Base-by-base conservation (phyloP, 2,329 filamentous ascomycete genomes). In the Biscogniauxia marginata region DNA sequence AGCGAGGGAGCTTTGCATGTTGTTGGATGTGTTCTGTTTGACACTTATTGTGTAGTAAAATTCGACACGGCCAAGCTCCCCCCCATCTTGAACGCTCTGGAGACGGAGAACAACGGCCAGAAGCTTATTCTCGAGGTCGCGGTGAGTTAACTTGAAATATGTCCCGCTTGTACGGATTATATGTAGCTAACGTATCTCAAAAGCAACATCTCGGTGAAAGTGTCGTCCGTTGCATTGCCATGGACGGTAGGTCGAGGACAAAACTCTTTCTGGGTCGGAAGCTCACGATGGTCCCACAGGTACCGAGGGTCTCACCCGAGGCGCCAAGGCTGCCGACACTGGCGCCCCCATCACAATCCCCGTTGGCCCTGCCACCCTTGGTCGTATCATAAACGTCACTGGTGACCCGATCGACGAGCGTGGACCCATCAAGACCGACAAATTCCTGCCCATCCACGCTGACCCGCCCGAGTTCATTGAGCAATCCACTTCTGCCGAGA, bases 331-430 rank as follows among this genome's bases (percentile, higher is more conserved):
- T 70, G 79, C 78, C 71, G 95, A 99, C 80, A 97, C 93, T 75
- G 95, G 95, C 76, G 82, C 86, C 69, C 95, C 95, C 75, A 99
- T 99, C 84, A 92, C 85, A 80, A 93, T 99, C 72, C 93, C 93
- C 75, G 93, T 98, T 79, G 95, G 95, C 73, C 85, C 86, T 75
- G 90, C 83, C 76, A 96, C 92, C 68, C 90, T 99, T 70, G 95
- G 95, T 74, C 95, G 95, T 84, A 99, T 99, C 86, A 93, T 99
- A 84, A 99, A 99, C 87, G 95, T 99, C 82, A 99, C 95, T 84
- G 95, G 95, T 87, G 93, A 99, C 81, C 95, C 95, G 75, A 98
- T 99, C 81, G 95, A 99, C 77, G 95, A 98, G 86, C 92, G 95
- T 83, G 95, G 95, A 70, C 95, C 95, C 70, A 91, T 99, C 85